Percentiles rank a stretch among this genome's conserved stretches.
These are phyloP conservation scores for Didymella pinodella DNA, from an alignment of 2,329 filamentous ascomycete genomes.

Conservation along the genomic window DNA sequence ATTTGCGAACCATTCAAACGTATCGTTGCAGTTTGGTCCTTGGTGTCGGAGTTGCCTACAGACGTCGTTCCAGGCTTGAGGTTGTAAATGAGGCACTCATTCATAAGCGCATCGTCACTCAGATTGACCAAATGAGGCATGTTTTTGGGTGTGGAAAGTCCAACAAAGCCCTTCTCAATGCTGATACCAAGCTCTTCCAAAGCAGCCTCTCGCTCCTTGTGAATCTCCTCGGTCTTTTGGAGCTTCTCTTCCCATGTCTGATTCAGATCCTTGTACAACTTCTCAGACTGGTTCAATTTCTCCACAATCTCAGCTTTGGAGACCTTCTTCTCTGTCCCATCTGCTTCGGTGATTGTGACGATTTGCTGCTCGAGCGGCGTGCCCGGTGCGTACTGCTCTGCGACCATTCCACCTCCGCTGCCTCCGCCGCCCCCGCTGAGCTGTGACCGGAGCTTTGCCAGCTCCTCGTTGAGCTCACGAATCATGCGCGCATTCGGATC, in stretches of 20 bases:
- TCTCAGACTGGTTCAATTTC: conserved; percentile 94
- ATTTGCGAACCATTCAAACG: conserved; percentile 94
- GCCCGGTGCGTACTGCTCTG: conserved; percentile 86
- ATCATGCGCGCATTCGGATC: conserved; percentile 99
- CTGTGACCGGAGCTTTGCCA: conserved; percentile 85
- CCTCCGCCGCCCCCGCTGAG: conserved; percentile 59
- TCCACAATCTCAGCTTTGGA: conserved; percentile 98
- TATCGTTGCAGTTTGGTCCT: conserved; percentile 80
- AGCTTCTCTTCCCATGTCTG: conserved; percentile 99
- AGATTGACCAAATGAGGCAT: conserved; percentile 99
- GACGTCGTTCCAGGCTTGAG: conserved; percentile 94
- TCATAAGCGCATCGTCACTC: conserved; percentile 80
- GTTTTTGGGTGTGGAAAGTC: conserved; percentile 94
- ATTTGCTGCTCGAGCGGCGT: conserved; percentile 96
- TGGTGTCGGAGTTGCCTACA: conserved; percentile 91
- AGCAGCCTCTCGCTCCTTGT: conserved; percentile 94
- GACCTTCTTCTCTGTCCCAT: conserved; percentile 90
- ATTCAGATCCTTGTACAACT: conserved; percentile 92
- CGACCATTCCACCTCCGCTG: conserved; percentile 56
- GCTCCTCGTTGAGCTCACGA: conserved; percentile 92
- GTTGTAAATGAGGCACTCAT: conserved; percentile 97
- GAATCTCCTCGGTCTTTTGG: conserved; percentile 92
- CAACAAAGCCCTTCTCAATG: conserved; percentile 97
- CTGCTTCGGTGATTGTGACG: conserved; percentile 86
- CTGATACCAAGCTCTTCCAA: conserved; percentile 97